Evolutionary conservation across 345 rosid species (phyloP).

Genomic region (Psidium guajava): DNA sequence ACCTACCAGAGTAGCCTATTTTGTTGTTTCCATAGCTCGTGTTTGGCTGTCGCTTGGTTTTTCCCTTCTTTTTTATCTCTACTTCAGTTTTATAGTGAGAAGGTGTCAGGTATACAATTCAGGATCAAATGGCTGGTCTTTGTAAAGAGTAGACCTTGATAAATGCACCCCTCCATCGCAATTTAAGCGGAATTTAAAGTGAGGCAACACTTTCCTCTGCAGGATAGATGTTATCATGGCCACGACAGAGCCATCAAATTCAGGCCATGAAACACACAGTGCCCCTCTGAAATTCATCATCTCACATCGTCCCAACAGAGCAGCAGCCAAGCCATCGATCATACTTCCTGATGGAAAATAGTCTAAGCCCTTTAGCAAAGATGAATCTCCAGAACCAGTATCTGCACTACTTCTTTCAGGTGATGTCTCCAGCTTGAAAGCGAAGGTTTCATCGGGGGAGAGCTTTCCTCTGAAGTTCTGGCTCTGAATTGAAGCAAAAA

Average conservation of each 20-base stretch:
- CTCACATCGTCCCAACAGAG: slow-evolving; percentile 66
- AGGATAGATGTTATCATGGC: slow-evolving; percentile 39
- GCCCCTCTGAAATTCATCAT: slow-evolving; percentile 64
- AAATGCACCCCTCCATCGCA: slow-evolving; percentile 9
- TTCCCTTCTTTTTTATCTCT: neutral
- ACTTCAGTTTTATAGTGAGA: neutral
- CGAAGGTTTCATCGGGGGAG: slow-evolving; percentile 53
- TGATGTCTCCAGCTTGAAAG: slow-evolving; percentile 75
- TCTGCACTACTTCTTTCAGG: slow-evolving; percentile 34
- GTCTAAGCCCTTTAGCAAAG: slow-evolving; percentile 44
- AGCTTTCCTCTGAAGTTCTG: slow-evolving; percentile 75
- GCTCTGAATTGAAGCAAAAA: slow-evolving; percentile 68
- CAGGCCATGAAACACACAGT: slow-evolving; percentile 76
- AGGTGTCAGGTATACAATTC: slow-evolving; percentile 44
- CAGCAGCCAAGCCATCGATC: slow-evolving; percentile 83
- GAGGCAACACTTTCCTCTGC: slow-evolving; percentile 34
- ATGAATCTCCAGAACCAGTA: slow-evolving; percentile 9
- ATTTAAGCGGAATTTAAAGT: slow-evolving; percentile 20
- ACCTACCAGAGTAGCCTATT: neutral
- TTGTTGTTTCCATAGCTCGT: neutral
- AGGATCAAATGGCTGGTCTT: slow-evolving; percentile 42
- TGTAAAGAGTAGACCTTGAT: slow-evolving; percentile 14
- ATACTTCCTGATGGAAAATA: slow-evolving; percentile 89
- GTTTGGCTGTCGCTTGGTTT: neutral
- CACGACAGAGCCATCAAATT: slow-evolving; percentile 37